Percentiles rank a stretch among this genome's conserved stretches.
Evolutionary conservation across 805 yeast species (phyloP).

Genomic region (Wickerhamiella spandovensis): DNA sequence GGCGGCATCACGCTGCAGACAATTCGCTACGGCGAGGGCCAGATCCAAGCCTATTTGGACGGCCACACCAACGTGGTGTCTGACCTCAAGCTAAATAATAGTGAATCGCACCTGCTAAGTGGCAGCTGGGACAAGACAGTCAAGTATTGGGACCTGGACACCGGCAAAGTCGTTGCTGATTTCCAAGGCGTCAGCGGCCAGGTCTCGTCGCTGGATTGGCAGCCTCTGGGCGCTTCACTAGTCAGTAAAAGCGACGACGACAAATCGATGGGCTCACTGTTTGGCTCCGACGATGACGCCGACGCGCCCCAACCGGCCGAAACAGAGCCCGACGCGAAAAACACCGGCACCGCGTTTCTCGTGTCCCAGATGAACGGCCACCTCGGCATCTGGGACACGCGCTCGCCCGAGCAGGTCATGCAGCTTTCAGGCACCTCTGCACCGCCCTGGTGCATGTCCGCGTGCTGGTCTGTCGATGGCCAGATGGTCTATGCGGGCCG

Average conservation of each 20-base stretch:
- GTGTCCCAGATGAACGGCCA: conserved; percentile 77
- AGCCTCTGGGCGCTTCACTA: conserved; percentile 22
- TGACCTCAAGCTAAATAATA: conserved; percentile 45
- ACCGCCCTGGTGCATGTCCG: conserved; percentile 86
- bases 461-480: conserved; percentile 83
- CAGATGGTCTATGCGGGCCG: conserved; percentile 71
- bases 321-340: neutral
- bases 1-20: conserved; percentile 87
- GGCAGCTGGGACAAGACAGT: conserved; percentile 87
- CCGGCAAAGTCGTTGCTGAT: conserved; percentile 41
- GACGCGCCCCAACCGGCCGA: conserved; percentile 25
- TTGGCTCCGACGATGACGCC: conserved; percentile 44
- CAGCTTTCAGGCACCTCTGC: conserved; percentile 43
- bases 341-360: conserved; percentile 37
- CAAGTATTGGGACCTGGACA: conserved; percentile 72
- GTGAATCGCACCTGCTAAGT: conserved; percentile 53
- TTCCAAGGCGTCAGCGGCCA: conserved; percentile 61
- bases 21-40: conserved; percentile 70
- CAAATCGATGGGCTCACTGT: conserved; percentile 36
- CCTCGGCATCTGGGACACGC: conserved; percentile 67
- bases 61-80: conserved; percentile 67
- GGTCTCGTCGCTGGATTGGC: conserved; percentile 56
- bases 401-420: conserved; percentile 25
- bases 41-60: conserved; percentile 60
- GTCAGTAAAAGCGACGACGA: conserved; percentile 14